Conservation (phyloP, 2,329 filamentous ascomycete species). For the Tolypocladium ophioglossoides region DNA sequence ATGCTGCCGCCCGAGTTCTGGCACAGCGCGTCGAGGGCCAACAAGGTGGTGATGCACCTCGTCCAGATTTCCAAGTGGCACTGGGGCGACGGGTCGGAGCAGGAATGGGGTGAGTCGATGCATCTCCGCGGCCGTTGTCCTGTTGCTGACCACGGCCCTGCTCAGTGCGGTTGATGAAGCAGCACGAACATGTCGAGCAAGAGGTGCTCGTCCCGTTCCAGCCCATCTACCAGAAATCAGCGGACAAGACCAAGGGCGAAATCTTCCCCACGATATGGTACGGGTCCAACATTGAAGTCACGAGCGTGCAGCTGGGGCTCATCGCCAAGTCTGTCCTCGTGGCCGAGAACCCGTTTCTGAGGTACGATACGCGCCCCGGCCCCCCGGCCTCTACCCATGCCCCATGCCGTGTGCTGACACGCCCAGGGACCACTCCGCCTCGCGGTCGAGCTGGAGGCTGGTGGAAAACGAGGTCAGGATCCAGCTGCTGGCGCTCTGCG, state of each 20-base stretch:
- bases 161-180: constrained; percentile 23
- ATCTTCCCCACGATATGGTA: constrained; percentile 31
- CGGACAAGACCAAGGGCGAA: constrained; percentile 25
- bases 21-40: constrained; percentile 23
- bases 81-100: constrained; percentile 23
- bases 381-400: neutral
- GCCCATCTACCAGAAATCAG: constrained; percentile 22
- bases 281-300: constrained; percentile 26
- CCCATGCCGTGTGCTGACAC: neutral
- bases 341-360: constrained; percentile 26
- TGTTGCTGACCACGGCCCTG: neutral
- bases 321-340: constrained; percentile 28
- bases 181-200: constrained; percentile 24
- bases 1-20: constrained; percentile 23
- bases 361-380: constrained; percentile 12
- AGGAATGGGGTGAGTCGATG: constrained; percentile 24
- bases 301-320: constrained; percentile 27
- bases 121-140: neutral
- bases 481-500: constrained; percentile 27
- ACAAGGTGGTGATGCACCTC: constrained; percentile 29
- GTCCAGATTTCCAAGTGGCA: constrained; percentile 30
- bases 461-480: constrained; percentile 26
- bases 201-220: constrained; percentile 19
- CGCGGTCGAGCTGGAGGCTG: constrained; percentile 20
- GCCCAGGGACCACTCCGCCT: constrained; percentile 13